Evolutionary conservation across 108 stramenopile genomes (phyloP).

Genomic region (Fragilariopsis cylindrus): DNA sequence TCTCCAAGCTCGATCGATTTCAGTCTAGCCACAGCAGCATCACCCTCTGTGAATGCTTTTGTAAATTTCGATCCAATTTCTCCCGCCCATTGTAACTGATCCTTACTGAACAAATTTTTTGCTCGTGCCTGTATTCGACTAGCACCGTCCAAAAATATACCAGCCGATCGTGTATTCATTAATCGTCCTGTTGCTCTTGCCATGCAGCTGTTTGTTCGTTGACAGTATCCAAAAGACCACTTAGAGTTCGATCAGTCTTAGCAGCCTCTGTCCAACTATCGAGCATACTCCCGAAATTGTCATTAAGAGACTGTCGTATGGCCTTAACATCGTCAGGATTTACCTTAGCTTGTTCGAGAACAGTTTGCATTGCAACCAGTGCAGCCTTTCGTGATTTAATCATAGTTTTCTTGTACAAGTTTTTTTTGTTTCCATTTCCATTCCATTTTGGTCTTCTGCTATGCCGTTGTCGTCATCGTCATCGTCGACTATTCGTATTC

Average conservation of each 20-base stretch:
- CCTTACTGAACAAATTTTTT: conserved; percentile 54
- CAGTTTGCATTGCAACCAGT: conserved; percentile 48
- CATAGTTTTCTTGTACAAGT: conserved; percentile 30
- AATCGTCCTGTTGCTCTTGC: conserved; percentile 85
- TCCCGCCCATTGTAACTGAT: conserved; percentile 60
- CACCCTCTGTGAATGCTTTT: conserved; percentile 86
- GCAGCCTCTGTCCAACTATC: conserved; percentile 67
- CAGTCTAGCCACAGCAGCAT: conserved; percentile 82
- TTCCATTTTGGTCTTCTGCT: neutral
- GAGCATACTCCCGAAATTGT: conserved; percentile 72
- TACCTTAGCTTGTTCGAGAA: conserved; percentile 36
- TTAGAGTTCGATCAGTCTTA: conserved; percentile 68
- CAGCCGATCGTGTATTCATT: conserved; percentile 69
- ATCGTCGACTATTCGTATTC: conserved; percentile 54
- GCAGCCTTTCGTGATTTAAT: conserved; percentile 65
- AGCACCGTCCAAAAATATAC: conserved; percentile 82
- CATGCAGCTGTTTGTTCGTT: conserved; percentile 76
- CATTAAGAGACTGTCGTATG: conserved; percentile 33
- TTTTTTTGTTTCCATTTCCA: conserved; percentile 15
- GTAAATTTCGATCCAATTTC: conserved; percentile 67
- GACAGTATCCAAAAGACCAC: conserved; percentile 62
- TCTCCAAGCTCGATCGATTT: conserved; percentile 88
- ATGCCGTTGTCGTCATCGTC: conserved; percentile 12
- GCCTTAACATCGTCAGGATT: conserved; percentile 30
- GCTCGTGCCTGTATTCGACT: conserved; percentile 74